These are phyloP conservation scores for Lathyrus sativus DNA, from an alignment of 306 rosid species.

Conservation along the genomic window DNA sequence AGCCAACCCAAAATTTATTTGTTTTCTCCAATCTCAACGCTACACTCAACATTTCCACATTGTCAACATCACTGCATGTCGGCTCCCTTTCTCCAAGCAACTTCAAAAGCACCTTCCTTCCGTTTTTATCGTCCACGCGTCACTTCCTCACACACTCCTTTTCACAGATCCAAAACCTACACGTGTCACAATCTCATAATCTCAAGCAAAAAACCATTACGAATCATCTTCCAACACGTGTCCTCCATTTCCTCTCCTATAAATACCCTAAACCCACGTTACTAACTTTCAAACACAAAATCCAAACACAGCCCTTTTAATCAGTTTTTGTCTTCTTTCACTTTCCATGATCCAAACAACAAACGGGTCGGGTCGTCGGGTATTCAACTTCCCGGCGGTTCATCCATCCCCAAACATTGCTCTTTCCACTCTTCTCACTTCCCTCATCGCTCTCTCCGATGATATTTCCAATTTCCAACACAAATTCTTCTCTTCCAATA, in stretches of 20 bases:
- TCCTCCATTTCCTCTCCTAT: slow-evolving; percentile 2
- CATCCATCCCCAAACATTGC: slow-evolving; percentile 54
- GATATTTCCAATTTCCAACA: slow-evolving; percentile 45
- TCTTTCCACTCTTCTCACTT: slow-evolving; percentile 50
- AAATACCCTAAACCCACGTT: slow-evolving; percentile 26
- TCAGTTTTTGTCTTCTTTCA: not conserved
- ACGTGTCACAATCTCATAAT: not conserved
- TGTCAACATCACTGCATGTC: slow-evolving; percentile 12
- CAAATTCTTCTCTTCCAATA: slow-evolving; percentile 50
- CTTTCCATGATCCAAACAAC: slow-evolving; percentile 49
- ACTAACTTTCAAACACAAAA: slow-evolving; percentile 18
- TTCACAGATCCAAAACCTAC: not conserved
- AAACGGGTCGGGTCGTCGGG: slow-evolving; percentile 65
- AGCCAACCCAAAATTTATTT: slow-evolving; percentile 13
- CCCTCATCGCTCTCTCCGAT: slow-evolving; percentile 47
- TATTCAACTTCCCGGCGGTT: slow-evolving; percentile 69
- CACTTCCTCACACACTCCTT: slow-evolving; percentile 6
- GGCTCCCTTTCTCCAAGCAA: not conserved
- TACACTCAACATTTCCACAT: not conserved
- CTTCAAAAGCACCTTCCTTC: slow-evolving; percentile 11
- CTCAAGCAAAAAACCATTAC: not conserved
- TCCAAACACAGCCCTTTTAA: slow-evolving; percentile 23
- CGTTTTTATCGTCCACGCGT: not conserved
- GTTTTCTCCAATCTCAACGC: not conserved
- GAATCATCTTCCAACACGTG: slow-evolving; percentile 52